These are phyloP conservation scores for Gaultheria prostrata DNA, from an alignment of 148 eudicot species.

Conservation along the genomic window DNA sequence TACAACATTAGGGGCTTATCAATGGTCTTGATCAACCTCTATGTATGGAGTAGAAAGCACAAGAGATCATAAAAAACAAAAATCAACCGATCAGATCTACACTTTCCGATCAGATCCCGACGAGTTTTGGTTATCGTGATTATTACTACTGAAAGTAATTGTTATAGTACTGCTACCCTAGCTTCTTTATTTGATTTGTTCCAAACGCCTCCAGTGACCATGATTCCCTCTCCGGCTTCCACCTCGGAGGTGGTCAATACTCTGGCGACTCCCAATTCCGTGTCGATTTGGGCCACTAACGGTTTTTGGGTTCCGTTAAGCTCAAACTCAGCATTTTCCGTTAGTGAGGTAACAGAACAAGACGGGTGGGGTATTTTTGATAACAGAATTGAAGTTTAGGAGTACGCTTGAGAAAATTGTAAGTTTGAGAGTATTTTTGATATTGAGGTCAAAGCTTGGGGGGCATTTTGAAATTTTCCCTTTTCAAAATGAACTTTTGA, in stretches of 20 bases:
- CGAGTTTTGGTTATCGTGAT: conserved; percentile 18
- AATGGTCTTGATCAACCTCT: conserved; percentile 22
- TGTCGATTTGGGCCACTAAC: too few relatives aligned
- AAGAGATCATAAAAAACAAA: conserved; percentile 8
- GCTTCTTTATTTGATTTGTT: conserved; percentile 42
- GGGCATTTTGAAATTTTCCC: too few relatives aligned
- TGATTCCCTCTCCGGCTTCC: conserved; percentile 11
- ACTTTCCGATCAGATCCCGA: conserved; percentile 30
- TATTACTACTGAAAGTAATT: not conserved
- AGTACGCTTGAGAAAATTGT: too few relatives aligned
- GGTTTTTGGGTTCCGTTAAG: too few relatives aligned
- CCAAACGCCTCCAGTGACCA: conserved; percentile 13
- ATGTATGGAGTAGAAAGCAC: conserved; percentile 30
- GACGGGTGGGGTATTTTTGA: too few relatives aligned
- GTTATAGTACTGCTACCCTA: not conserved
- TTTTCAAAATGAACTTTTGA: too few relatives aligned
- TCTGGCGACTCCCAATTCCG: conserved; percentile 58
- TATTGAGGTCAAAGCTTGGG: too few relatives aligned
- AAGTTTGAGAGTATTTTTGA: too few relatives aligned
- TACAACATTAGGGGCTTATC: too few relatives aligned
- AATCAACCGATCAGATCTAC: conserved; percentile 15
- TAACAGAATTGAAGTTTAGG: too few relatives aligned
- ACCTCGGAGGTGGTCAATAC: conserved; percentile 49
- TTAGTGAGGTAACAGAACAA: too few relatives aligned
- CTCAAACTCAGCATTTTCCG: too few relatives aligned